Evolutionary conservation across 345 rosid species (phyloP).

Genomic region (Salix viminalis): DNA sequence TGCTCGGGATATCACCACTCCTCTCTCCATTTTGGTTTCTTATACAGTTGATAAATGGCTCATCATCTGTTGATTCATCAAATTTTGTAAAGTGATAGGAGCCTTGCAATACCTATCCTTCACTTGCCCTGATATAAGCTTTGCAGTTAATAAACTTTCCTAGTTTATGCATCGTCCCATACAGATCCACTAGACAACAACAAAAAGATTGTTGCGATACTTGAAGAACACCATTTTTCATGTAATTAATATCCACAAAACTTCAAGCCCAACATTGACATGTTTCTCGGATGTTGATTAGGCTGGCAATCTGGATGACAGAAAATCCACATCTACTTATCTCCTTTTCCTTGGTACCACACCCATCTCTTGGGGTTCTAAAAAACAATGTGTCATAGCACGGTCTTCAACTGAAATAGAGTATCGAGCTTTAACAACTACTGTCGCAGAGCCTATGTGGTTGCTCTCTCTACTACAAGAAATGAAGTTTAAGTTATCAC

Average conservation of each 20-base stretch:
- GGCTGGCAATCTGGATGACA: too few species aligned
- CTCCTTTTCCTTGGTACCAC: not conserved
- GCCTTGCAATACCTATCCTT: not conserved
- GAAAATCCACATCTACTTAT: not conserved
- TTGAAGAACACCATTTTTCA: not conserved
- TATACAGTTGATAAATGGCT: not conserved
- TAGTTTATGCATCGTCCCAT: not conserved
- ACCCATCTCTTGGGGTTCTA: not conserved
- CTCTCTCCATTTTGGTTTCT: too few species aligned
- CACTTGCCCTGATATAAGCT: not conserved
- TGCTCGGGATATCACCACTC: too few species aligned
- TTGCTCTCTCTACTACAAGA: not conserved
- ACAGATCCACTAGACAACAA: not conserved
- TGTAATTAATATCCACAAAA: not conserved
- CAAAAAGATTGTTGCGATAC: not conserved
- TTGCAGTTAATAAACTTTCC: not conserved
- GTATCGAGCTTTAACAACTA: not conserved
- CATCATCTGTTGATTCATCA: not conserved
- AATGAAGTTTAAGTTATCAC: not conserved
- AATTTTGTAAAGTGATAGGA: not conserved
- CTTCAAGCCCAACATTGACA: rapidly evolving
- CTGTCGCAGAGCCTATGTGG: not conserved
- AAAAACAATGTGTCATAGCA: not conserved
- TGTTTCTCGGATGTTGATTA: not conserved
- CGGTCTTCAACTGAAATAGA: not conserved